These are phyloP conservation scores for Globisporangium uncinulatum DNA, from an alignment of 352 stramenopile species.

Conservation along the genomic window DNA sequence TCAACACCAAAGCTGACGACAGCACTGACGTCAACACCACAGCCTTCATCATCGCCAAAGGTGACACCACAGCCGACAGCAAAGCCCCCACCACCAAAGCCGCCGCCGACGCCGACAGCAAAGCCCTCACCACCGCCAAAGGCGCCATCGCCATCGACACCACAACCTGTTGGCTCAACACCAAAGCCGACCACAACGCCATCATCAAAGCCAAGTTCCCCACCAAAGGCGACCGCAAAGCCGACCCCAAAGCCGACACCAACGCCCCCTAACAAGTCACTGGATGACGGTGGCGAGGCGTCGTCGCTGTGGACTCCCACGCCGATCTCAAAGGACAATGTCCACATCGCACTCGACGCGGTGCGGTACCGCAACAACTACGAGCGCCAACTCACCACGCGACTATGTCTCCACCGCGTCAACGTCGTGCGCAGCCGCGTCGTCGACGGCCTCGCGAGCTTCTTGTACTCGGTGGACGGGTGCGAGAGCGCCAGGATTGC, in stretches of 20 bases:
- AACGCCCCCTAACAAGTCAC: neutral
- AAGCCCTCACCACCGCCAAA: too few relatives aligned
- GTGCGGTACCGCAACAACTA: conserved; percentile 41
- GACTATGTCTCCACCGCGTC: conserved; percentile 36
- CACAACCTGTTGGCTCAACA: too few relatives aligned
- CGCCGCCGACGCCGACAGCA: neutral
- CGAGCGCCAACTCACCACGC: conserved; percentile 20
- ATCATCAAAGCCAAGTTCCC: neutral
- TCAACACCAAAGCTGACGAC: neutral
- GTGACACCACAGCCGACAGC: neutral
- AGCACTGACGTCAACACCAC: neutral
- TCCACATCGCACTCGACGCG: conserved; percentile 27
- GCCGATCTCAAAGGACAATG: conserved; percentile 14
- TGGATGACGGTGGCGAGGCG: conserved; percentile 2
- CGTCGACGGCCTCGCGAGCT: conserved; percentile 18
- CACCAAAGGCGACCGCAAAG: neutral
- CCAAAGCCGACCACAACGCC: neutral
- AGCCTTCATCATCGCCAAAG: neutral
- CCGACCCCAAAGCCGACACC: neutral
- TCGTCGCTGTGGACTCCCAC: conserved; percentile 17
- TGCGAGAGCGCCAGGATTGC: conserved; percentile 21
- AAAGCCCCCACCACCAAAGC: neutral
- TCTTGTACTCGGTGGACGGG: conserved; percentile 32
- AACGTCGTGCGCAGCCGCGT: conserved; percentile 22
- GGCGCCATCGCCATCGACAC: too few relatives aligned